Percentiles rank a stretch among this genome's conserved stretches.
phyloP scores from a whole-genome alignment of 352 stramenopile species.

The Thraustotheca clavata region DNA sequence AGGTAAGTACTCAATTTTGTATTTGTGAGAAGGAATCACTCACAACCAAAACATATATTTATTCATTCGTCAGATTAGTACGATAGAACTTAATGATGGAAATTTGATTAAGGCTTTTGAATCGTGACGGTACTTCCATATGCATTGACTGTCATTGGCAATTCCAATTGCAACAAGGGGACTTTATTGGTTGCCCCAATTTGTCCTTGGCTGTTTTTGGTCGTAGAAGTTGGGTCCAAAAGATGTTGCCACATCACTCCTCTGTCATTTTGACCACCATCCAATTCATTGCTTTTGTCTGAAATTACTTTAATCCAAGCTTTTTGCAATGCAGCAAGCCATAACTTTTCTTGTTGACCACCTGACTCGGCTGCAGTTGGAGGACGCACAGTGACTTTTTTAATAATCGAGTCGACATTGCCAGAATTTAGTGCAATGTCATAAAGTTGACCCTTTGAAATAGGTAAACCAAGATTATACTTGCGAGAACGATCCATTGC shows the following conservation, averaged over 20 bases:
- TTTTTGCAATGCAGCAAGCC: background rate
- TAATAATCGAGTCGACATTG: background rate
- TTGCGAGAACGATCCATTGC: background rate
- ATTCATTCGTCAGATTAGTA: too few species aligned
- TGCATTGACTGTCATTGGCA: background rate
- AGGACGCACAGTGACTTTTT: background rate
- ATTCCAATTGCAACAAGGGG: constrained; percentile 7
- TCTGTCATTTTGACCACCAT: background rate
- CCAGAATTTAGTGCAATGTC: constrained; percentile 1
- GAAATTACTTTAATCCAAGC: background rate
- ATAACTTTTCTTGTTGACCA: background rate
- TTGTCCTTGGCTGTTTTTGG: background rate
- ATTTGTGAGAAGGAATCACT: too few species aligned
- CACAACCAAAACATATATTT: too few species aligned
- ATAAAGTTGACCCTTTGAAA: background rate
- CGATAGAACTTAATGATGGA: too few species aligned
- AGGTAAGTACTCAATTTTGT: too few species aligned
- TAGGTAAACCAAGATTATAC: background rate
- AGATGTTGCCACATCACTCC: background rate
- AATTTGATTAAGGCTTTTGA: too few species aligned
- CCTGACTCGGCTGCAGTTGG: background rate
- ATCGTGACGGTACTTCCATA: background rate
- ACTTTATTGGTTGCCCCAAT: background rate
- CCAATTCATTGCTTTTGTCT: background rate
- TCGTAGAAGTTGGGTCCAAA: background rate